Base-by-base conservation (phyloP, 345 rosid genomes). In the Aquilaria sinensis region DNA sequence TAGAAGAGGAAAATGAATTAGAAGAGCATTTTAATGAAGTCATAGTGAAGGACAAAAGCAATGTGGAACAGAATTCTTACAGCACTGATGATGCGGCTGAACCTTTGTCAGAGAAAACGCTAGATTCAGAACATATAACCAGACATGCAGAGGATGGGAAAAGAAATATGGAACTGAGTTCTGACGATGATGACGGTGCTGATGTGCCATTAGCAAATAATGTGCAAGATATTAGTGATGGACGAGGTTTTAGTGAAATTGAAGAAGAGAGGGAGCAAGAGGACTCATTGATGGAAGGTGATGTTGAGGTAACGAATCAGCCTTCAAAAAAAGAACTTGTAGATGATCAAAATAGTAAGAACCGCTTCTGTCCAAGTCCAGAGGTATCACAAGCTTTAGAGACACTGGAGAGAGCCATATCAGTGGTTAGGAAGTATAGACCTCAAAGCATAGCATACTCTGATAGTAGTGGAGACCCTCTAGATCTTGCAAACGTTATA, bases 311-410 rank as follows among this genome's bases (percentile, higher is more conserved):
- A 45, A 14, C 47, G 12, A 33, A 50, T 62, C 51, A 62, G 61
- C 31, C 65, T n/a, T 50, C 64, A 34, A 47, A 31, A 53, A 45
- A 56, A 58, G 56, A 50, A 61, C 57, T 48, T 48, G 69, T 52
- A 51, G 34, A 72, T 61, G 62, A 29, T 58, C 59, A 53, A n/a
- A 75, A 77, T 16, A 69, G 11, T 57, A 74, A 66, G 69, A 82
- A 71, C 64, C 69, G 61, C 29, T 45, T 76, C 63, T 58, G 56
- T 64, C 57, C 85, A 58, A 78, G 95, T 61, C 89, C 87, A 13
- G 77, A 75, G 78, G 96, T 94, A 51, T 75, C 81, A 64, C 79
- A 81, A 62, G 99, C 97, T 62, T 74, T 94, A 61, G 79, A 82
- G 63, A 88, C 83, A 31, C 53, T 94, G 68, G 97, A 94, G 65